Conservation (phyloP, 495 filamentous ascomycete genomes). For the Lasiosphaeria hispida region DNA sequence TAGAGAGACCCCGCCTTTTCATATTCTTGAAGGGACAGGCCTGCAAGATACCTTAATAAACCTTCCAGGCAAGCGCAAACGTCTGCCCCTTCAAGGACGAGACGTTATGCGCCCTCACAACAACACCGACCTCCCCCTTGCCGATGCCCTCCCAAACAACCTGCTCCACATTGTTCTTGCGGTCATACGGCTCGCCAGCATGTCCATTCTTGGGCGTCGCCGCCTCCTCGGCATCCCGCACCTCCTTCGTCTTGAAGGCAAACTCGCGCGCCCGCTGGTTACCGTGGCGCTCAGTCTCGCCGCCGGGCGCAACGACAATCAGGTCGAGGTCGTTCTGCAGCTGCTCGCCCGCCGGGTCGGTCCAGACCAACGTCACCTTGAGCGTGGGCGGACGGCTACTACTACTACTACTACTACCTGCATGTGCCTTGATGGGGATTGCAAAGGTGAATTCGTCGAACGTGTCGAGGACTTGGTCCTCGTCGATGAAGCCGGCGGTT, state of each 20-base stretch:
- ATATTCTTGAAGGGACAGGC: no score
- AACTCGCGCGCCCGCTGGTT: neutral
- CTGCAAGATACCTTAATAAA: no score
- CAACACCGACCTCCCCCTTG: no score
- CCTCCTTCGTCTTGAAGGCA: neutral
- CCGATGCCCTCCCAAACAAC: neutral
- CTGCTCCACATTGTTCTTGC: slow-evolving; percentile 6
- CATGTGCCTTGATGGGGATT: no score
- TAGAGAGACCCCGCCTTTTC: no score
- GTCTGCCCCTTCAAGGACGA: no score
- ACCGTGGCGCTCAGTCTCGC: neutral
- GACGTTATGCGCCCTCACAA: no score
- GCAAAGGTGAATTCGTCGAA: no score
- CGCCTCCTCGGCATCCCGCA: neutral
- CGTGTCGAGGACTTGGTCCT: no score
- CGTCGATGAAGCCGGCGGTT: no score
- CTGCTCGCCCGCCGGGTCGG: neutral
- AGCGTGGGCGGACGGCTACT: neutral
- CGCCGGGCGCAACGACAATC: neutral
- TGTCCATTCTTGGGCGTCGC: neutral
- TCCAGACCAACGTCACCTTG: neutral
- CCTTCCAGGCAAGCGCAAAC: no score
- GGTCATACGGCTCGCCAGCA: neutral
- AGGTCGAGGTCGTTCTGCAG: slow-evolving; percentile 6
- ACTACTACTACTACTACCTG: no score